Evolutionary conservation across 2,329 filamentous ascomycete species (phyloP), one percentile per base, ranked within the genome.

Genomic region (Nemania sp.): DNA sequence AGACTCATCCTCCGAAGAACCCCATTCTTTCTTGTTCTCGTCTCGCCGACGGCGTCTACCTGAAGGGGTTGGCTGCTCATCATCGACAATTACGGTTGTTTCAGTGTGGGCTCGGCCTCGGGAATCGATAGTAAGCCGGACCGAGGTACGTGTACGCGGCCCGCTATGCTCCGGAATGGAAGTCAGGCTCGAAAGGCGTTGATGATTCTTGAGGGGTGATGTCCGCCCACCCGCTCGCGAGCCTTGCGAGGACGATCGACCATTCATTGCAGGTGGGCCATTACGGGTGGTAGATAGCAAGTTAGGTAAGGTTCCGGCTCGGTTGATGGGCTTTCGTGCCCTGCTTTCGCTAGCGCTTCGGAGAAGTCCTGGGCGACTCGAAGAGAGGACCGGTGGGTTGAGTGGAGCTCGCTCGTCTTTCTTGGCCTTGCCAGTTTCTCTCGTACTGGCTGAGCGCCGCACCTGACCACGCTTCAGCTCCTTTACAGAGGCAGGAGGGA

Each of bases 81-180:
- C 64, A 17, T 72, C 60, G n/a, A 76, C 74, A 10, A 80, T 68
- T 1, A 80, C 71, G 1, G 80, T 81, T 0, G 81, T 82, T 64
- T 86, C 83, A 9, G 84, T 82, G 34, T 81, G 78, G 13, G 84
- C 84, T 57, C 84, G 80, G 20, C 86, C 86, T 54, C 81, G 81
- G n/a, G 83, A 78, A 67, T 88, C 86, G 62, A 89, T 87, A 15
- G 80, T 86, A 63, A 89, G 86, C 66, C 83, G 85, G 6, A 88
- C 84, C 43, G 85, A 82, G 1, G 84, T 81, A 42, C 83, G 78
- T 39, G 80, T 78, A 52, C 78, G 75, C 1, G 80, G 74, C 1
- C 76, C 74, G 2, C 76, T 70, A 11, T 78, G 73, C 69, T 88
- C 86, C 0, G 85, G 84, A 32, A 88, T 88, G 1, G 85, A 85